Conservation (phyloP, 2,329 filamentous ascomycete genomes). For the Pyrenochaeta sp. region DNA sequence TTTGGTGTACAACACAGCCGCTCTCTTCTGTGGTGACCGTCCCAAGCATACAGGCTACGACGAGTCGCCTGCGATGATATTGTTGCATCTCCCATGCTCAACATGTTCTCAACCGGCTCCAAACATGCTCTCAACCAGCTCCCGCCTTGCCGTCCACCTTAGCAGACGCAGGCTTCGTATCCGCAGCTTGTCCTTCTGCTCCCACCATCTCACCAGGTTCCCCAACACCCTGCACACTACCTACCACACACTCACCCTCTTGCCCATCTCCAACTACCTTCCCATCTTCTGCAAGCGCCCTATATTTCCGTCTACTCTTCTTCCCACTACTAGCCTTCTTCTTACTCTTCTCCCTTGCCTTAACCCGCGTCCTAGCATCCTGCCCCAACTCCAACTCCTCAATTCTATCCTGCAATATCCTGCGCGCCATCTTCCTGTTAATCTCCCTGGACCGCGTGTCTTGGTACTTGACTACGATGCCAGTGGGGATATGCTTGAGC, state of each 20-base stretch:
- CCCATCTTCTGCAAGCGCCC: conserved; percentile 60
- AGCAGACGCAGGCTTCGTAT: background rate
- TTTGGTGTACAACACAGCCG: background rate
- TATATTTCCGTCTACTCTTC: conserved; percentile 83
- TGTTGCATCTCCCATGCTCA: background rate
- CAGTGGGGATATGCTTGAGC: conserved; percentile 87
- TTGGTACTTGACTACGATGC: conserved; percentile 93
- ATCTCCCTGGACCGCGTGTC: conserved; percentile 85
- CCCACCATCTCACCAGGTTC: conserved; percentile 19
- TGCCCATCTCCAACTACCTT: conserved; percentile 71
- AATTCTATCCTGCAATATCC: conserved; percentile 77
- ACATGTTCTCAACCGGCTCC: background rate
- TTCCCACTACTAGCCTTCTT: conserved; percentile 80
- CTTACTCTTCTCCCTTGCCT: conserved; percentile 69
- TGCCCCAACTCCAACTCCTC: conserved; percentile 79
- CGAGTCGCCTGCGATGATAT: background rate
- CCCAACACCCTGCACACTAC: conserved; percentile 31
- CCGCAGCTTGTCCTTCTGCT: background rate
- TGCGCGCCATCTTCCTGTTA: conserved; percentile 85
- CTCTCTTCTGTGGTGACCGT: background rate
- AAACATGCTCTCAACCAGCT: background rate
- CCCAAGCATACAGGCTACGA: background rate
- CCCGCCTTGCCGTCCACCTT: background rate
- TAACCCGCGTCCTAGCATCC: conserved; percentile 70
- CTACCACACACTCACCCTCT: conserved; percentile 60